A percentile compares a stretch with the other conserved stretches of the same genome.
Evolutionary conservation across 2,329 filamentous ascomycete genomes (phyloP).

Genomic region (Sporothrix brasiliensis): DNA sequence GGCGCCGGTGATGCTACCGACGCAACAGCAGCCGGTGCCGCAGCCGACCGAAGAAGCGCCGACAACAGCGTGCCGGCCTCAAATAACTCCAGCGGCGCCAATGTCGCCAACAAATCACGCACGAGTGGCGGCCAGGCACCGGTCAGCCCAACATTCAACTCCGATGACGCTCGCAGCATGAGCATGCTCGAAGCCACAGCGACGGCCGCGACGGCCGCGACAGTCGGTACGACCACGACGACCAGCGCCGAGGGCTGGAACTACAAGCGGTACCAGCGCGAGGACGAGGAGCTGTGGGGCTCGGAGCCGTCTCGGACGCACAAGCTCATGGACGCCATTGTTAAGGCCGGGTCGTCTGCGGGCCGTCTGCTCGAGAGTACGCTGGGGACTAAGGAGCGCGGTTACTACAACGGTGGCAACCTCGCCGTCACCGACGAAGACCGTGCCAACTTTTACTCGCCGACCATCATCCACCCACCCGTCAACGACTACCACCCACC

Average conservation of each 20-base stretch:
- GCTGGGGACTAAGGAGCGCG: constrained; percentile 53
- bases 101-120: background rate
- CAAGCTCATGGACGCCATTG: constrained; percentile 60
- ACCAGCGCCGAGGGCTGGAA: constrained; percentile 67
- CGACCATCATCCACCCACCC: constrained; percentile 63
- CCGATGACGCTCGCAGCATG: constrained; percentile 53
- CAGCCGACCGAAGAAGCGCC: background rate
- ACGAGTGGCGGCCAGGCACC: constrained; percentile 12
- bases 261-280: constrained; percentile 75
- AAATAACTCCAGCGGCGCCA: background rate
- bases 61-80: background rate
- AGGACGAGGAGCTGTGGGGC: constrained; percentile 87
- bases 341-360: constrained; percentile 60
- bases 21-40: background rate
- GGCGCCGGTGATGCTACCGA: background rate
- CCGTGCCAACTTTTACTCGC: constrained; percentile 60
- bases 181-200: constrained; percentile 41
- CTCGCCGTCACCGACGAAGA: constrained; percentile 51
- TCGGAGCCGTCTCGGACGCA: constrained; percentile 57
- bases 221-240: constrained; percentile 40
- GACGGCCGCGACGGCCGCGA: constrained; percentile 37
- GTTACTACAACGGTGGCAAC: background rate
- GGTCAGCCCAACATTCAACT: constrained; percentile 50
- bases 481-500: constrained; percentile 87
- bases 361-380: constrained; percentile 58